Evolutionary conservation across 805 yeast species (phyloP).

Genomic region (Torulaspora delbrueckii): DNA sequence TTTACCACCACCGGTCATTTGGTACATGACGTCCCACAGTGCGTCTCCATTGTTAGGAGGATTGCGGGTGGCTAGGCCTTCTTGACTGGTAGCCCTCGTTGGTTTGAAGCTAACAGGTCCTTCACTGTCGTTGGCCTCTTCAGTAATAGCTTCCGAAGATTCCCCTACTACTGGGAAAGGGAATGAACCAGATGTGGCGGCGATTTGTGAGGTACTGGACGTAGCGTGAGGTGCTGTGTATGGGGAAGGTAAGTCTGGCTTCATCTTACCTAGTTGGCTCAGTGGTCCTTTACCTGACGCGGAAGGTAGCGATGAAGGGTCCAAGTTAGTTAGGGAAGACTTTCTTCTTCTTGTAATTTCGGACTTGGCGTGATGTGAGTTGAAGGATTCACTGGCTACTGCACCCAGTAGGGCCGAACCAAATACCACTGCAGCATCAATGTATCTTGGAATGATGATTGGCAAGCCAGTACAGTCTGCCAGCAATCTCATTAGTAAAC

Average conservation of each 20-base stretch:
- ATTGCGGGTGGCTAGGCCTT: slow-evolving; percentile 33
- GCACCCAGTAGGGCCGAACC: slow-evolving; percentile 96
- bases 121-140: slow-evolving; percentile 43
- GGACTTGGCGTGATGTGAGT: slow-evolving; percentile 21
- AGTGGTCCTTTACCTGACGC: slow-evolving; percentile 10
- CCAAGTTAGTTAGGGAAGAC: slow-evolving; percentile 14
- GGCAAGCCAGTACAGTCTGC: slow-evolving; percentile 93
- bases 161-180: slow-evolving; percentile 45
- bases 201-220: slow-evolving; percentile 43
- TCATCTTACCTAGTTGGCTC: slow-evolving; percentile 5
- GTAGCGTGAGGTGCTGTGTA: slow-evolving; percentile 81
- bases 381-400: slow-evolving; percentile 72
- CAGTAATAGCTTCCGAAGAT: slow-evolving; percentile 10
- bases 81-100: slow-evolving; percentile 48
- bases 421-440: slow-evolving; percentile 95
- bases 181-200: slow-evolving; percentile 31
- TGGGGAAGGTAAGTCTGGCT: slow-evolving; percentile 47
- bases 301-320: slow-evolving; percentile 4
- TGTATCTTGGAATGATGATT: slow-evolving; percentile 86
- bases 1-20: slow-evolving; percentile 76
- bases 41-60: slow-evolving; percentile 45
- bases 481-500: slow-evolving; percentile 77
- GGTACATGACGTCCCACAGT: slow-evolving; percentile 84
- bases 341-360: slow-evolving; percentile 16
- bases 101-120: slow-evolving; percentile 57